Conservation (phyloP, 208 protist species). For the Acanthamoeba castellanii region DNA sequence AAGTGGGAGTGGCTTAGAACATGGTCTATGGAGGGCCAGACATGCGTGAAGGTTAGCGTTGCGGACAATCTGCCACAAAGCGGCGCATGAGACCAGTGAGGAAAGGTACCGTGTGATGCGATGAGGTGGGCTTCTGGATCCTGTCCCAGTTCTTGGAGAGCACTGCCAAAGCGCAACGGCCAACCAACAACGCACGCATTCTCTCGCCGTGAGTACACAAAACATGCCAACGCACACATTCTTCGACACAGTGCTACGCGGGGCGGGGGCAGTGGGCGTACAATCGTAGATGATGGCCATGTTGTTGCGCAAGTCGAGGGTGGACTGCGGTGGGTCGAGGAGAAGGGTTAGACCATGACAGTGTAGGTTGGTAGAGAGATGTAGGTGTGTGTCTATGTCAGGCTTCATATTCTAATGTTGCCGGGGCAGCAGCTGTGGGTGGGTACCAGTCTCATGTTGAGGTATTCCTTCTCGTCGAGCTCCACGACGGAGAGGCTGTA, state of each 20-base stretch:
- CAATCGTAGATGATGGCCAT: conserved; percentile 54
- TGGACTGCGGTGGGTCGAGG: not conserved
- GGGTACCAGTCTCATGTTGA: conserved; percentile 50
- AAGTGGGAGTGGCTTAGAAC: not conserved
- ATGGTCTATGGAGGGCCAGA: not conserved
- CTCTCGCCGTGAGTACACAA: not conserved
- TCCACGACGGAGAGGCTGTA: conserved; percentile 17
- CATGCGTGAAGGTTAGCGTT: too few relatives aligned
- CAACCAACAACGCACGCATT: not conserved
- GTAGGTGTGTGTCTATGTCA: too few relatives aligned
- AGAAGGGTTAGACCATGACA: not conserved
- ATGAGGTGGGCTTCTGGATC: conserved; percentile 29
- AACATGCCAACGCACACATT: too few relatives aligned
- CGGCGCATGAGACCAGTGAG: too few relatives aligned
- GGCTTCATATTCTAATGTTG: too few relatives aligned
- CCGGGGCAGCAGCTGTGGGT: not conserved
- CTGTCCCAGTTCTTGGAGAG: conserved; percentile 57
- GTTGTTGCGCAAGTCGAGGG: conserved; percentile 49
- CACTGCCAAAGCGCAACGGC: not conserved
- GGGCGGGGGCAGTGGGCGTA: not conserved
- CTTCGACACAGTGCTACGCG: not conserved
- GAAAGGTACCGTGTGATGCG: conserved; percentile 45
- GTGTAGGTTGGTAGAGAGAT: too few relatives aligned
- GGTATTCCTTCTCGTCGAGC: conserved; percentile 55
- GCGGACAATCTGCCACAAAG: too few relatives aligned